These are phyloP conservation scores for Marchantia paleacea DNA, from an alignment of 225 moss, liverwort and hornwort species.

Conservation along the genomic window DNA sequence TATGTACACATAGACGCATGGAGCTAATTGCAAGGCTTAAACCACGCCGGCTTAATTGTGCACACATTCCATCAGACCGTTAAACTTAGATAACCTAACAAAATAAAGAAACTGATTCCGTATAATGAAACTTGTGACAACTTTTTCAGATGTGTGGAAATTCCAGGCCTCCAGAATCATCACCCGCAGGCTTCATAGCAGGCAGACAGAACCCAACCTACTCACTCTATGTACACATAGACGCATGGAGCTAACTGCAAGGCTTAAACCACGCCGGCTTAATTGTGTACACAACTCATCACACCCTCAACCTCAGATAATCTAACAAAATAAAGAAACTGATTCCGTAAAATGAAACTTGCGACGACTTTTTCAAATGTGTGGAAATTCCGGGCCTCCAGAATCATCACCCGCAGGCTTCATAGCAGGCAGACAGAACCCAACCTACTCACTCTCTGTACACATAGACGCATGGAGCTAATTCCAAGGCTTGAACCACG, in stretches of 20 bases:
- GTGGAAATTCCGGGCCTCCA: conserved; percentile 41
- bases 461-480: conserved; percentile 30
- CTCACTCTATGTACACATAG: too few species aligned
- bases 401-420: conserved; percentile 24
- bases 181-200: background rate
- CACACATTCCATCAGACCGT: background rate
- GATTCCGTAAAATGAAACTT: conserved; percentile 11
- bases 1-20: conserved; percentile 32
- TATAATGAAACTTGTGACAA: background rate
- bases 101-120: too few species aligned
- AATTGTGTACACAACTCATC: too few species aligned
- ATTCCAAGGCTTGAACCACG: conserved; percentile 26
- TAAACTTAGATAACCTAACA: too few species aligned
- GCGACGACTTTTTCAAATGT: background rate
- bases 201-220: background rate
- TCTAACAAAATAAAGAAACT: background rate
- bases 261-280: background rate
- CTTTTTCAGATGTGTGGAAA: background rate
- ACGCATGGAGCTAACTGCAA: too few species aligned
- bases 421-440: conserved; percentile 33
- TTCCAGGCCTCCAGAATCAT: background rate
- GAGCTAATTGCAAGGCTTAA: conserved; percentile 21
- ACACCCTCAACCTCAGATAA: too few species aligned
- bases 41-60: conserved; percentile 38
- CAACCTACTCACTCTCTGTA: conserved; percentile 10